Conservation (phyloP, 148 eudicot genomes). For the Chenopodium suecicum region DNA sequence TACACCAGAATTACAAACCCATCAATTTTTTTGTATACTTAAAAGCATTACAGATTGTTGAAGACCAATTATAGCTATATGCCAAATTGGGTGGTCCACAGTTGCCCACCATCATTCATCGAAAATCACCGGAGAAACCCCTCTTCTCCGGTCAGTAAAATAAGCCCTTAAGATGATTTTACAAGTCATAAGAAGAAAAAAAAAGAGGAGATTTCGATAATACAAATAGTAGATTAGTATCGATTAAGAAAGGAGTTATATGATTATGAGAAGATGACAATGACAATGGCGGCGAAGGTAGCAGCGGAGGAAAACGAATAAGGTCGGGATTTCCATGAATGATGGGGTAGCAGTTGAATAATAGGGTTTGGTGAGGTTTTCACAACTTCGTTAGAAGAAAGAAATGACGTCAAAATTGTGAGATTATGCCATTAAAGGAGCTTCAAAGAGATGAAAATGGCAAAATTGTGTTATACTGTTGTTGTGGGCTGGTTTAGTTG, state of each 20-base stretch:
- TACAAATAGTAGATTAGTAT: slow-evolving; percentile 23
- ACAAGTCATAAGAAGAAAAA: slow-evolving; percentile 37
- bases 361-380: not conserved
- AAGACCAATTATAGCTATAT: slow-evolving; percentile 49
- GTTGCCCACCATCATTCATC: slow-evolving; percentile 12
- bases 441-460: not conserved
- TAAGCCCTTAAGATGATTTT: slow-evolving; percentile 24
- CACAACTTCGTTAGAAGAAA: not conserved
- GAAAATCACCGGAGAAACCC: not conserved
- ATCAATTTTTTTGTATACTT: slow-evolving; percentile 39
- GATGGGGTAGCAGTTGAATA: not conserved
- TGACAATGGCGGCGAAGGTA: not conserved
- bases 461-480: not conserved
- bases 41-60: slow-evolving; percentile 46
- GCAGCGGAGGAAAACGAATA: not conserved
- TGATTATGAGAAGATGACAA: slow-evolving; percentile 21
- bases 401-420: not conserved
- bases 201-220: slow-evolving; percentile 35
- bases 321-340: too few species aligned
- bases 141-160: slow-evolving; percentile 15
- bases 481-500: too few species aligned
- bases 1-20: slow-evolving; percentile 16
- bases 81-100: slow-evolving; percentile 55
- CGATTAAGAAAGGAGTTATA: slow-evolving; percentile 25
- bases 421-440: not conserved